Percentiles rank a stretch among this genome's conserved stretches.
phyloP scores from a whole-genome alignment of 2,329 filamentous ascomycete genomes.

The Clonostachys solani region DNA sequence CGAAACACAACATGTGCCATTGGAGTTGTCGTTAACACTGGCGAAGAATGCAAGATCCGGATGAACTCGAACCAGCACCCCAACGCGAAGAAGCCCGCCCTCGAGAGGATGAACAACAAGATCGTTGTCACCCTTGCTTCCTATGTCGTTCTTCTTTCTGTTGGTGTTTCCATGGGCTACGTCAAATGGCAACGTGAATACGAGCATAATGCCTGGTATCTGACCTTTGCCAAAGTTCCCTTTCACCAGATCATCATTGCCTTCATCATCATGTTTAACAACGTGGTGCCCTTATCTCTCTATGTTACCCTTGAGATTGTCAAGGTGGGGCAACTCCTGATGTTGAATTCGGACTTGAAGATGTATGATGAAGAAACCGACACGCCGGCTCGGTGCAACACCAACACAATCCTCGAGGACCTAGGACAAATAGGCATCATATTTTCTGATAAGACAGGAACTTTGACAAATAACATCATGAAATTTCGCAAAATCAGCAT shows the following conservation, averaged over 20 bases:
- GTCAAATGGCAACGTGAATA: constrained; percentile 66
- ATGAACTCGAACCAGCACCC: constrained; percentile 92
- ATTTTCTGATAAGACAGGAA: constrained; percentile 94
- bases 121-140: constrained; percentile 78
- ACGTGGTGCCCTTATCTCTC: constrained; percentile 84
- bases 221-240: constrained; percentile 64
- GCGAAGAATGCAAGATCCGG: constrained; percentile 86
- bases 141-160: constrained; percentile 74
- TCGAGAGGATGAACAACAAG: constrained; percentile 73
- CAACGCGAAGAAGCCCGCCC: constrained; percentile 73
- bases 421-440: constrained; percentile 86
- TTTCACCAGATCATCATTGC: constrained; percentile 82
- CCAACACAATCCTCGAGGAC: constrained; percentile 93
- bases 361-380: constrained; percentile 87
- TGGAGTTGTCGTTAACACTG: constrained; percentile 82
- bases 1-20: constrained; percentile 73
- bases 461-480: constrained; percentile 92
- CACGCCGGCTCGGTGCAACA: constrained; percentile 84
- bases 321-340: constrained; percentile 73
- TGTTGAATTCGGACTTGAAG: constrained; percentile 75
- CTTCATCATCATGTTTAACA: constrained; percentile 96
- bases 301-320: constrained; percentile 89
- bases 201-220: constrained; percentile 72
- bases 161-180: constrained; percentile 81
- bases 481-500: constrained; percentile 90